Evolutionary conservation across 1,139 yeast species (phyloP), one percentile per base, ranked within the genome.

Genomic region (Suhomyces atakaporum): DNA sequence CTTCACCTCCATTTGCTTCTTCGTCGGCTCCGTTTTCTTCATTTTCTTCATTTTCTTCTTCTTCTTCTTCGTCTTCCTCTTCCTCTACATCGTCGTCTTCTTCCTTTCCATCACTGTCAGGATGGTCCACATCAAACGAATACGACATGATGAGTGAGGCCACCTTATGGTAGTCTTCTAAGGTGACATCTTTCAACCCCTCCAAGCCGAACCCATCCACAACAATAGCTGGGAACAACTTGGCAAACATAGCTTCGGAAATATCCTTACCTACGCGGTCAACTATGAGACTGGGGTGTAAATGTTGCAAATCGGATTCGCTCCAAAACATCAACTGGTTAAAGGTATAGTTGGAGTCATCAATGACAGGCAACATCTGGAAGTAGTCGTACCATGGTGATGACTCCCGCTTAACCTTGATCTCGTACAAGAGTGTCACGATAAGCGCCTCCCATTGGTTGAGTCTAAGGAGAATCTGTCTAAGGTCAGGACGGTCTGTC

Each of bases 251-350:
- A 25, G 67, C 75, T 40, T 74, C 74, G 1, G 96, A 92, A 29
- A 75, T 68, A 3, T 75, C 78, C 38, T 70, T 75, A 2, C 97
- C 97, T 25, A 92, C 73, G 51, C 95, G 70, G 4, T 73, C 72
- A 18, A 80, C 50, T 3, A 90, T 77, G 32, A 79, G 70, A 0
- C 96, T 86, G 0, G 97, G 97, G 31, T 67, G 49, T 42, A 92
- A 69, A 1, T 45, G 34, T 3, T 65, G 49, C 33, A 85, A 56
- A 40, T 81, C 81, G 2, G 60, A 62, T 1, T 73, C 76, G 2
- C 49, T 47, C 97, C 97, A 92, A 52, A 80, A 88, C 79, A 89
- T 84, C 40, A 90, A 74, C 31, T 84, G 85, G 50, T 81, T 73
- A 55, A 85, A 81, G 1, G 51, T 48, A 40, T 62, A 62, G 39